Evolutionary conservation across 768 basidiomycete genomes (phyloP), one percentile per base, ranked within the genome.

Genomic region (Collybiopsis luxurians): DNA sequence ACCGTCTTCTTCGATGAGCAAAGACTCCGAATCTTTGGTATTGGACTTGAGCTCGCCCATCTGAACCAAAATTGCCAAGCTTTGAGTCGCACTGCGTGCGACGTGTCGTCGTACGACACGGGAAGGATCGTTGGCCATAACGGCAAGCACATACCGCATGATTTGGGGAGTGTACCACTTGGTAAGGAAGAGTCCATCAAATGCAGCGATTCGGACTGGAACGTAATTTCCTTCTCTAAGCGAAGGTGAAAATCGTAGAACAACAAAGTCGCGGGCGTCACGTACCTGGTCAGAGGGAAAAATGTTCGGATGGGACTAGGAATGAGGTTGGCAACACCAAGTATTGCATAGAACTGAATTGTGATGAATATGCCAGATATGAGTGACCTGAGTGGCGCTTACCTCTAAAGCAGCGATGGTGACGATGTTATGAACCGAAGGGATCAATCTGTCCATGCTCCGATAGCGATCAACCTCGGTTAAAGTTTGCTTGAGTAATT

Each of bases 371-470:
- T 26, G 55, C 52, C n/a, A 12, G 4, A 49, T 27, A 36, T 44
- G 28, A n/a, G 17, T 13, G 45, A 46, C 38, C 12, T 47, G 9
- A 51, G n/a, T 24, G 24, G 21, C 5, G 71, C 82, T 57, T 59
- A 96, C 94, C 82, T 98, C 92, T 54, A 99, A 75, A 7, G 87
- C 88, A 24, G 97, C 92, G 48, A 90, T 81, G 0, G 97, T 95
- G 26, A 98, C 89, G 31, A 92, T 85, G 66, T 99, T 99, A 63
- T 96, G 94, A 47, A 87, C 86, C 1, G 95, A 96, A 9, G 97
- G 94, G 56, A 98, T 95, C 15, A 98, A 78, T 54, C 95, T 81
- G 71, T 99, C 97, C 87, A 97, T 93, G 65, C 86, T 92, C 56
- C 93, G 86, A 73, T 95, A 96, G 43, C 96, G 83, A 64, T 94